These are phyloP conservation scores for Endogone sp. DNA, from an alignment of 192 early-diverging fungal genomes.

Conservation along the genomic window DNA sequence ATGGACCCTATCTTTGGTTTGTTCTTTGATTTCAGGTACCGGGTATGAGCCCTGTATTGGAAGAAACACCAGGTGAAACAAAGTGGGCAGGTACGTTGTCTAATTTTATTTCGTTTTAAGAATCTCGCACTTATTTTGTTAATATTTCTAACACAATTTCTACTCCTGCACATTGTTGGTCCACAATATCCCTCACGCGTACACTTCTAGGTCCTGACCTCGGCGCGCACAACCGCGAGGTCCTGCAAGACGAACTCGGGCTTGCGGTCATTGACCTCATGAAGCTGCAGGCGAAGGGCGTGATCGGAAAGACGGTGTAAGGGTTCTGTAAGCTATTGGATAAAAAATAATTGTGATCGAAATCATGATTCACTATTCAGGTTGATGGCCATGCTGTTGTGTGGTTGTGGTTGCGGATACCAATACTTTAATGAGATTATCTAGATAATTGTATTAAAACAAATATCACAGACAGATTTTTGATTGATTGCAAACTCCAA, in stretches of 20 bases:
- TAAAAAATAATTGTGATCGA: conserved; percentile 1
- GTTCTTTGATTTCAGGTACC: conserved; percentile 20
- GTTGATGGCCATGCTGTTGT: too few relatives aligned
- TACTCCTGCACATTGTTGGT: too few relatives aligned
- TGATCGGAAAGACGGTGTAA: conserved; percentile 23
- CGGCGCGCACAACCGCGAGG: conserved; percentile 34
- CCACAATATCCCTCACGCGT: too few relatives aligned
- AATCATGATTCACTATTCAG: too few relatives aligned
- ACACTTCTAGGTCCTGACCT: conserved; percentile 32
- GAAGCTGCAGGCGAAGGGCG: conserved; percentile 20
- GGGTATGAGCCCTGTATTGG: conserved; percentile 35
- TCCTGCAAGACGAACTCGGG: conserved; percentile 28
- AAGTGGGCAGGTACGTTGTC: conserved; percentile 34
- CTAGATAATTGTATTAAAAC: too few relatives aligned
- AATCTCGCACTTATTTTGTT: not conserved
- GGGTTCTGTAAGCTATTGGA: not conserved
- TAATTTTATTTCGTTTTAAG: not conserved
- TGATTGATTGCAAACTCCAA: too few relatives aligned
- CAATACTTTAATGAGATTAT: too few relatives aligned
- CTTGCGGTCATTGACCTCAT: conserved; percentile 19
- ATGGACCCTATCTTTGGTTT: too few relatives aligned
- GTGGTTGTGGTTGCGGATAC: too few relatives aligned
- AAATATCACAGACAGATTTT: too few relatives aligned
- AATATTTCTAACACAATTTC: too few relatives aligned
- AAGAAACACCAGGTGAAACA: conserved; percentile 40